Evolutionary conservation across 2,329 filamentous ascomycete species (phyloP), one percentile per base, ranked within the genome.

Genomic region (Phyllosticta citriasiana): DNA sequence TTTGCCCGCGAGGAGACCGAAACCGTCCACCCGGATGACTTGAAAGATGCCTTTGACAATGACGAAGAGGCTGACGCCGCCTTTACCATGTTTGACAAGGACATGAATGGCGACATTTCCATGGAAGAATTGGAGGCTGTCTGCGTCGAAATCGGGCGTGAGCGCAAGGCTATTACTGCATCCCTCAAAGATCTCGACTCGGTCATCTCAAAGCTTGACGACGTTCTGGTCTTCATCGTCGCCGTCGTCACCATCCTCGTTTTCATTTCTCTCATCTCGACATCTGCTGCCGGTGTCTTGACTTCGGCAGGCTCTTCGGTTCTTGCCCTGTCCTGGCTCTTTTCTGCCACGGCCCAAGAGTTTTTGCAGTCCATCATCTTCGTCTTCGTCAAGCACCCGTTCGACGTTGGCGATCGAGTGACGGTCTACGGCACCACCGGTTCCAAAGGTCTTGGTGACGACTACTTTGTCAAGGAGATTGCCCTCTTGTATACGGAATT

Each of bases 391-490:
- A 97, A 97, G 78, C 93, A 97, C 72, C 93, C 93, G 0, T 97
- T 97, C 68, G 93, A 97, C 73, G 92, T 97, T 3, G 93, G 93
- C 59, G 93, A 97, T 72, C 87, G 93, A 68, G 90, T 97, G 6
- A 90, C 88, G 1, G 84, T 97, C 22, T 97, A 97, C 69, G 92
- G 92, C 59, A 95, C 91, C 68, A 91, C 91, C 0, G 93, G 93
- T 63, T 82, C 86, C n/a, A 72, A 81, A 16, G 81, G 91, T 70
- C 84, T 82, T 40, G 92, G 92, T 54, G 93, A 97, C 67, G 93
- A 97, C 69, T 97, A 96, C 75, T 97, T 96, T 66, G 92, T 97
- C 59, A 96, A 95, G 60, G 90, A 96, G 70, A 95, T 97, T 60
- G 88, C 91, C 1, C 81, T 97, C 1, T 81, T 97, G 16, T 97